A percentile compares a stretch with the other conserved stretches of the same genome.
Conservation (phyloP, 768 basidiomycete genomes). For the Clavulina sp. region DNA sequence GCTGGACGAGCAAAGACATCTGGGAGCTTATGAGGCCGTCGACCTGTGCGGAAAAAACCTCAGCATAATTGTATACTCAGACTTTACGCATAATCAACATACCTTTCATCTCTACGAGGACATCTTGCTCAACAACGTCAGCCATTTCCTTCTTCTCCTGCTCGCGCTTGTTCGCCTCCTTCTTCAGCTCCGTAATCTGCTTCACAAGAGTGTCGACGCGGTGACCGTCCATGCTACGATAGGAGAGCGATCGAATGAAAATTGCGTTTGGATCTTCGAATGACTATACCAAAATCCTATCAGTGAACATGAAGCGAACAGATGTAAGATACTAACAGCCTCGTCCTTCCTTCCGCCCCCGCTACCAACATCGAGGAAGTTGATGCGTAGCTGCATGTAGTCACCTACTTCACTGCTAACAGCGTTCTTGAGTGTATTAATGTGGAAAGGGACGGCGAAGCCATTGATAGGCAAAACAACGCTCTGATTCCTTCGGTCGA, state of each 20-base stretch:
- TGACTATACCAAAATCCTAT: conserved; percentile 31
- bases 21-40: conserved; percentile 56
- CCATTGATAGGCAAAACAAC: conserved; percentile 88
- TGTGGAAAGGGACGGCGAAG: conserved; percentile 92
- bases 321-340: conserved; percentile 35
- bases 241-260: conserved; percentile 88
- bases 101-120: conserved; percentile 74
- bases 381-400: conserved; percentile 84
- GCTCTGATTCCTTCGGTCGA: conserved; percentile 80
- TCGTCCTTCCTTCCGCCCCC: conserved; percentile 97
- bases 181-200: conserved; percentile 89
- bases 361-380: conserved; percentile 97
- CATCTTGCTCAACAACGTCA: conserved; percentile 91
- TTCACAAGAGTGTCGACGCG: conserved; percentile 81
- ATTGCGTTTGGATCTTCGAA: conserved; percentile 95
- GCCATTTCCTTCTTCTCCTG: conserved; percentile 98
- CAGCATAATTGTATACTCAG: neutral
- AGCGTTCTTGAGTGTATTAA: conserved; percentile 94
- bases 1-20: conserved; percentile 91
- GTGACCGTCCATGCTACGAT: conserved; percentile 75
- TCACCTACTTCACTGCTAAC: conserved; percentile 97
- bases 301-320: conserved; percentile 2
- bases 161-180: conserved; percentile 91
- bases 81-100: conserved; percentile 2
- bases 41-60: neutral